Evolutionary conservation across 1,284 basidiomycete species (phyloP).

Genomic region (Naganishia albida): DNA sequence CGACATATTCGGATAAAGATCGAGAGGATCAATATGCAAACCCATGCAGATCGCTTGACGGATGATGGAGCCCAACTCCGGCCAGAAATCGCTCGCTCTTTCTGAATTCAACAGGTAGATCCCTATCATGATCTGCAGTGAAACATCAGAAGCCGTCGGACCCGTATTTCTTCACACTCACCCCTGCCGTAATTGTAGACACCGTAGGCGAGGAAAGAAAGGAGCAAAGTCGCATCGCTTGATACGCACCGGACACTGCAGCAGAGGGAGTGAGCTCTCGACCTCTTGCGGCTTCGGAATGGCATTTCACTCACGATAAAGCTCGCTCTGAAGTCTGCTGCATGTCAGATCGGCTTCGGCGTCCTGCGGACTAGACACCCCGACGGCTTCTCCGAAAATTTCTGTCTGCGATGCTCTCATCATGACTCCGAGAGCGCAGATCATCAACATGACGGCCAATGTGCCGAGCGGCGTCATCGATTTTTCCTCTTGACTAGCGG

Average conservation of each 20-base stretch:
- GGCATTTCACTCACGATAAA: constrained; percentile 45
- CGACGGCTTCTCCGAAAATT: constrained; percentile 43
- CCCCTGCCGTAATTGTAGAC: constrained; percentile 47
- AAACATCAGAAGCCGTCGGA: not conserved
- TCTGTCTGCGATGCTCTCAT: constrained; percentile 48
- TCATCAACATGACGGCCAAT: constrained; percentile 51
- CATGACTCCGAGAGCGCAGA: constrained; percentile 50
- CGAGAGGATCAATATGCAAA: constrained; percentile 50
- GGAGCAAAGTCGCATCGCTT: constrained; percentile 52
- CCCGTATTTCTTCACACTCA: constrained; percentile 16
- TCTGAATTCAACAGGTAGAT: constrained; percentile 52
- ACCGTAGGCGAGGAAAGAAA: constrained; percentile 52
- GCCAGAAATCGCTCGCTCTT: constrained; percentile 51
- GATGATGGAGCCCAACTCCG: constrained; percentile 46
- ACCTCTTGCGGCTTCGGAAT: not conserved
- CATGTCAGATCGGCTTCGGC: constrained; percentile 45
- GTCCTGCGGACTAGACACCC: constrained; percentile 4
- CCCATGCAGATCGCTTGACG: constrained; percentile 52
- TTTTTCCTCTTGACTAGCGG: constrained; percentile 44
- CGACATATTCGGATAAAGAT: constrained; percentile 47
- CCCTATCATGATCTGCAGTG: constrained; percentile 44
- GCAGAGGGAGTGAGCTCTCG: not conserved
- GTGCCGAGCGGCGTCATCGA: constrained; percentile 47
- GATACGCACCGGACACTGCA: constrained; percentile 52
- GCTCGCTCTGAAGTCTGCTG: constrained; percentile 51